Base-by-base conservation (phyloP, 164 flowering plant genomes). In the Annona cherimola region DNA sequence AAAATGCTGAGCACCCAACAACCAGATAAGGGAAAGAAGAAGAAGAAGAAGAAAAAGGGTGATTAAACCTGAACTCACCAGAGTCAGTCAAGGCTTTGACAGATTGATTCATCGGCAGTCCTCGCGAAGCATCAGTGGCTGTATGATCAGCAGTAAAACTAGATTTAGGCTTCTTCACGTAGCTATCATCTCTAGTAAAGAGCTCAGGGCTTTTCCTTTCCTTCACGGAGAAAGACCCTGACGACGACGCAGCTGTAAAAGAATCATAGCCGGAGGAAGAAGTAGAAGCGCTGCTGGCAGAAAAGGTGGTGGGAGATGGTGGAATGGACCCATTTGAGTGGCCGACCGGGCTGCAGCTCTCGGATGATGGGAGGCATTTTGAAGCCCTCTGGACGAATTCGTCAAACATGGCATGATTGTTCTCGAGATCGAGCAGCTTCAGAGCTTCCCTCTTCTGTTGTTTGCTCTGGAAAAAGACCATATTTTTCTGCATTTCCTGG, bases 101-200 rank as follows among this genome's bases (percentile, higher is more conserved):
- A 42, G 88, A 72, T 0, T 84, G 71, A 81, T 85, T 87, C 20
- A 71, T 63, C 4, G 45, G 26, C 42, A 19, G 18, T 45, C 76
- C 72, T 40, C 54, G 67, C 12, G 20, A n/a, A 19, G 46, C 71
- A 7, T 60, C 70, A 14, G 74, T 35, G 14, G 77, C 79, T 26
- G n/a, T 57, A 35, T 82, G 83, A 71, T 83, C 90, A 4, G 46
- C 62, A 73, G 62, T 76, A 35, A 83, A 81, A 1, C 77, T 41
- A 0, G 84, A 26, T 72, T 87, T 88, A 3, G 84, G 42, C 74
- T 80, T 86, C 79, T 72, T 83, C 60, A 92, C 69, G 75, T 75
- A 92, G 69, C 81, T 86, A 66, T 90, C 97, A 72, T 92, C 97
- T 71, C 82, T 89, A 50, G 82, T 77, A 74, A 83, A 77, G 75